These are phyloP conservation scores for Saksenaea oblongispora DNA, from an alignment of 371 early-diverging fungal genomes.

Conservation along the genomic window DNA sequence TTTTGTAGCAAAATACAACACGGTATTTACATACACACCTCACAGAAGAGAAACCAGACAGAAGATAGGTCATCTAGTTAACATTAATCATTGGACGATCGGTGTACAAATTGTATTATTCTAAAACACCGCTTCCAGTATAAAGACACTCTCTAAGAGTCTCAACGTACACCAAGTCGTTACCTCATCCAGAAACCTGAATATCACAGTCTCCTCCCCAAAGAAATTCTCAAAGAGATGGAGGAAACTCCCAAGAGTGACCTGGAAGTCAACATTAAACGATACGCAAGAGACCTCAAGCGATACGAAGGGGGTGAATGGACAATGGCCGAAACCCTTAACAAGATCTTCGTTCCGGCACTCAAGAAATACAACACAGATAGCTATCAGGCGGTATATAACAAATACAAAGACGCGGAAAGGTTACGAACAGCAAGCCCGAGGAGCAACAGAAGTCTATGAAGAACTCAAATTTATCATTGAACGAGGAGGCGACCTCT, in stretches of 20 bases:
- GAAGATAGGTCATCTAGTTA: too few relatives aligned
- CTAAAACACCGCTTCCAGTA: too few relatives aligned
- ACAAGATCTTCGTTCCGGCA: neutral
- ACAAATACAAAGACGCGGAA: conserved; percentile 9
- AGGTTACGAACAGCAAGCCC: conserved; percentile 4
- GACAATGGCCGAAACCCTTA: neutral
- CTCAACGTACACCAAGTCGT: too few relatives aligned
- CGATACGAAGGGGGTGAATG: conserved; percentile 7
- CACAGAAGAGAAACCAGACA: too few relatives aligned
- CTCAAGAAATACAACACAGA: conserved; percentile 5
- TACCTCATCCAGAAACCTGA: too few relatives aligned
- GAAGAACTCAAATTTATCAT: conserved; percentile 7
- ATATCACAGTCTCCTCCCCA: too few relatives aligned
- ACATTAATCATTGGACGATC: too few relatives aligned
- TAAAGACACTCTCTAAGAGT: too few relatives aligned
- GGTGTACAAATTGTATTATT: too few relatives aligned
- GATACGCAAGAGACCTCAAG: neutral
- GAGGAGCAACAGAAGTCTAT: conserved; percentile 10
- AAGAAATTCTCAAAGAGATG: too few relatives aligned
- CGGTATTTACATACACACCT: too few relatives aligned
- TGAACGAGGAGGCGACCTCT: neutral
- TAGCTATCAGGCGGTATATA: neutral
- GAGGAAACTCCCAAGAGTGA: neutral
- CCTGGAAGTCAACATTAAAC: neutral
- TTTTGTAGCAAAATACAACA: neutral